Evolutionary conservation across 169 alveolate genomes (phyloP), one percentile per base, ranked within the genome.

Genomic region (Condylostoma magnum): DNA sequence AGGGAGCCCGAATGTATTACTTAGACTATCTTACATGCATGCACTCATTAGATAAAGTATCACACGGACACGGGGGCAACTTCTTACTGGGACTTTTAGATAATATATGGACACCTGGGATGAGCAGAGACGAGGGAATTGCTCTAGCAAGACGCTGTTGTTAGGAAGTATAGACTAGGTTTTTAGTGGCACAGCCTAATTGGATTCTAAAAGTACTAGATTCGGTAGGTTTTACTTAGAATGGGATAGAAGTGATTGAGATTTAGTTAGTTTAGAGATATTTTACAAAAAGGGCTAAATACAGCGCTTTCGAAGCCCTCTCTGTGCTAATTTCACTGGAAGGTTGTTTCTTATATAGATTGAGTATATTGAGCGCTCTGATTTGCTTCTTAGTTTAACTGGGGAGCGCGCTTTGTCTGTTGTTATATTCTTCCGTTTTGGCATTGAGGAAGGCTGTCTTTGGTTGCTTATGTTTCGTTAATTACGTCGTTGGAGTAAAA

Each of bases 1-100:
- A 0, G 8, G 79, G 50, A 22, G 81, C 93, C 1, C 66, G 69
- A 52, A 76, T 86, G 37, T 86, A 65, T 76, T 86, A 89, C 88
- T 52, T 86, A 55, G 93, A 86, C 69, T 86, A 86, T 57, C 55
- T 86, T 12, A 90, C 89, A 4, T 76, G 82, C 25, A 55, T 79
- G 37, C 77, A 66, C 30, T 79, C 79, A 74, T 79, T 82, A 25
- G 53, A 69, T 27, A 82, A 76, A 63, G 93, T 84, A 41, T 83
- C 90, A 36, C 93, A 86, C 54, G 93, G 93, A 4, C 80, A 86
- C 57, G 93, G 86, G 25, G 90, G 80, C 50, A 74, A 76, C 70
- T 86, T 86, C 79, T 53, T 77, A 15, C 60, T 56, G 52, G 85
- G 89, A 18, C 80, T 86, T 33, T 70, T 86, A 44, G 93, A 86